Conservation (phyloP, 106 monocot genomes). For the Apostasia ramifera region DNA sequence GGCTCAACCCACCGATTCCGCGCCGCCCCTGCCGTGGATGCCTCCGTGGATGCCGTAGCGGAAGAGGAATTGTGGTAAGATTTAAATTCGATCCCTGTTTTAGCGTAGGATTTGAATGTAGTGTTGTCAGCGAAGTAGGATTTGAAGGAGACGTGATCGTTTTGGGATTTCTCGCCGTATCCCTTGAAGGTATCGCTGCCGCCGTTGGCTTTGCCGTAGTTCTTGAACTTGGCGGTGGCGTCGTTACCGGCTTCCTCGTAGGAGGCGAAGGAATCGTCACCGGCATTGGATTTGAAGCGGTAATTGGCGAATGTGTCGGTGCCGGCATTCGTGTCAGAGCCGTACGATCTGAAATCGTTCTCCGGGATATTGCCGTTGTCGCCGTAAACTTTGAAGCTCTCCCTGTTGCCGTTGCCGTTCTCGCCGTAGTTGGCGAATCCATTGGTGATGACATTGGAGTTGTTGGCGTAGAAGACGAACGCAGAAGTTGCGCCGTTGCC, state of each 20-base stretch:
- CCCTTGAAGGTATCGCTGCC: conserved; percentile 50
- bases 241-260: conserved; percentile 49
- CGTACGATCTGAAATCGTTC: conserved; percentile 70
- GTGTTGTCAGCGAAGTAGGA: conserved; percentile 30
- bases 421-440: conserved; percentile 56
- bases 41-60: background rate
- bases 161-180: conserved; percentile 37
- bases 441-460: conserved; percentile 61
- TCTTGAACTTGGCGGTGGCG: conserved; percentile 33
- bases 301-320: conserved; percentile 48
- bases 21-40: background rate
- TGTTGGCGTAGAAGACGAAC: conserved; percentile 56
- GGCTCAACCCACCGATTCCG: conserved; percentile 58
- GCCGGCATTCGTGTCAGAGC: conserved; percentile 32
- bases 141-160: conserved; percentile 47
- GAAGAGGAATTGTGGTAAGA: conserved; percentile 35
- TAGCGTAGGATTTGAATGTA: conserved; percentile 38
- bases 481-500: conserved; percentile 20
- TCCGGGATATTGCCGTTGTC: conserved; percentile 64
- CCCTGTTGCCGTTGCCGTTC: conserved; percentile 23
- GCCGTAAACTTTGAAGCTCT: conserved; percentile 49
- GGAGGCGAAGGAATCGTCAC: conserved; percentile 72
- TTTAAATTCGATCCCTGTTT: conserved; percentile 2
- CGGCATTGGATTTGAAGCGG: conserved; percentile 74
- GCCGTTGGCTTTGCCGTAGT: conserved; percentile 70